Evolutionary conservation across 2,329 filamentous ascomycete genomes (phyloP).

Genomic region (Pseudopyrenochaeta lycopersici): DNA sequence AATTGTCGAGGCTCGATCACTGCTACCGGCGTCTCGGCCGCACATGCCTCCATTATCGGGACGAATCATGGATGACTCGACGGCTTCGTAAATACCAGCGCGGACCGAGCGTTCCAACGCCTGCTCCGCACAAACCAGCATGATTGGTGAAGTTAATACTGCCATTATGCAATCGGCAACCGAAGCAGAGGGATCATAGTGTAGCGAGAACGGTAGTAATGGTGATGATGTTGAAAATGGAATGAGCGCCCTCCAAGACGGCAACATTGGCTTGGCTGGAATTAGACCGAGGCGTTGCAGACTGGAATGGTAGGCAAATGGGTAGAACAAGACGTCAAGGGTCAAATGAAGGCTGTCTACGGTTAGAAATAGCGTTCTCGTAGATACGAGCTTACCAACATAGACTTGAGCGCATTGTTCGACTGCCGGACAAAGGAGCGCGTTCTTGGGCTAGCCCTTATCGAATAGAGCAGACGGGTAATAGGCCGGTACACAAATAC

Average conservation of each 20-base stretch:
- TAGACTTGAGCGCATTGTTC: slow-evolving; percentile 25
- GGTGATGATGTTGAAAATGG: slow-evolving; percentile 42
- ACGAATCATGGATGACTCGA: slow-evolving; percentile 38
- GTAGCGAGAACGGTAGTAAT: slow-evolving; percentile 28
- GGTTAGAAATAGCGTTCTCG: slow-evolving; percentile 10
- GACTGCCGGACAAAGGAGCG: slow-evolving; percentile 32
- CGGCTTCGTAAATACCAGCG: slow-evolving; percentile 36
- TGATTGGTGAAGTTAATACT: slow-evolving; percentile 35
- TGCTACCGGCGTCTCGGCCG: slow-evolving; percentile 30
- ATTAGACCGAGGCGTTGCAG: slow-evolving; percentile 43
- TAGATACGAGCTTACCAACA: slow-evolving; percentile 21
- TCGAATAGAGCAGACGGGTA: slow-evolving; percentile 35
- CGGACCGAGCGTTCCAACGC: slow-evolving; percentile 38
- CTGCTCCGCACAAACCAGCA: slow-evolving; percentile 36
- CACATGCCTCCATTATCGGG: slow-evolving; percentile 41
- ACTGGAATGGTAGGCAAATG: slow-evolving; percentile 41
- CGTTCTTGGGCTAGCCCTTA: slow-evolving; percentile 27
- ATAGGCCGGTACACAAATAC: slow-evolving; percentile 35
- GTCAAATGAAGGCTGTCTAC: slow-evolving; percentile 33
- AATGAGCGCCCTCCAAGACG: slow-evolving; percentile 35
- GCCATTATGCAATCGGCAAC: slow-evolving; percentile 20
- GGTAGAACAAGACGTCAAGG: slow-evolving; percentile 41
- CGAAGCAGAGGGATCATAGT: slow-evolving; percentile 25
- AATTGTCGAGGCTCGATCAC: slow-evolving; percentile 29
- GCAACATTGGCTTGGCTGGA: slow-evolving; percentile 37